Percentiles rank a stretch among this genome's conserved stretches.
phyloP scores from a whole-genome alignment of 1,139 yeast species.

The Kodamaea sp. region DNA sequence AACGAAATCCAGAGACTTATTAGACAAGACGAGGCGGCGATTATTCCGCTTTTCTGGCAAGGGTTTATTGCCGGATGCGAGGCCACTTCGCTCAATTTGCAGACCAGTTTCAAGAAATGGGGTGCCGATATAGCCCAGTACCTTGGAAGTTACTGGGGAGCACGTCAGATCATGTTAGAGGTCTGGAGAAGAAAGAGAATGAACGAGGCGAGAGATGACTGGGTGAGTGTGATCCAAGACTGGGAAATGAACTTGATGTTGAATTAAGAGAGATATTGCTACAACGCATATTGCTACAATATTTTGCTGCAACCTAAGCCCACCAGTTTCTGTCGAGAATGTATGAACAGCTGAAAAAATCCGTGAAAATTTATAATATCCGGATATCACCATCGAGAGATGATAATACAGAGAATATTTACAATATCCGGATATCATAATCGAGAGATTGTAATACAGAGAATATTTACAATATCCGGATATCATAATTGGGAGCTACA shows the following conservation, averaged over 20 bases:
- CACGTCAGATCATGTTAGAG: constrained; percentile 79
- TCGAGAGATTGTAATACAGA: no score
- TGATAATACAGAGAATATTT: neutral
- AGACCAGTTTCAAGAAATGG: constrained; percentile 73
- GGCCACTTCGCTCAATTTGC: constrained; percentile 59
- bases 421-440: no score
- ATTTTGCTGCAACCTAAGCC: no score
- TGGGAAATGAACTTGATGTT: constrained; percentile 88
- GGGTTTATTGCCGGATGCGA: constrained; percentile 90
- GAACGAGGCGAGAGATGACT: constrained; percentile 60
- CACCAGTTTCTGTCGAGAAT: no score
- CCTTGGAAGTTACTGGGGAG: constrained; percentile 85
- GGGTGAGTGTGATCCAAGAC: constrained; percentile 79
- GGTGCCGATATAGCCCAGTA: constrained; percentile 76
- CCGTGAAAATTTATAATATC: neutral
- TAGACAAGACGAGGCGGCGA: constrained; percentile 53
- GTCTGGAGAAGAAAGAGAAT: constrained; percentile 78
- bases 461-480: no score
- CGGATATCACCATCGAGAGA: neutral
- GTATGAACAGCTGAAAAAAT: neutral
- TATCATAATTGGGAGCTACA: no score
- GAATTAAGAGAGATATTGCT: constrained; percentile 36
- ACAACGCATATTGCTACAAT: no score
- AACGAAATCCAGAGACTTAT: constrained; percentile 62
- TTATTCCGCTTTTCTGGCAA: constrained; percentile 84